Base-by-base conservation (phyloP, 768 basidiomycete genomes). In the Tricholoma bakamatsutake region DNA sequence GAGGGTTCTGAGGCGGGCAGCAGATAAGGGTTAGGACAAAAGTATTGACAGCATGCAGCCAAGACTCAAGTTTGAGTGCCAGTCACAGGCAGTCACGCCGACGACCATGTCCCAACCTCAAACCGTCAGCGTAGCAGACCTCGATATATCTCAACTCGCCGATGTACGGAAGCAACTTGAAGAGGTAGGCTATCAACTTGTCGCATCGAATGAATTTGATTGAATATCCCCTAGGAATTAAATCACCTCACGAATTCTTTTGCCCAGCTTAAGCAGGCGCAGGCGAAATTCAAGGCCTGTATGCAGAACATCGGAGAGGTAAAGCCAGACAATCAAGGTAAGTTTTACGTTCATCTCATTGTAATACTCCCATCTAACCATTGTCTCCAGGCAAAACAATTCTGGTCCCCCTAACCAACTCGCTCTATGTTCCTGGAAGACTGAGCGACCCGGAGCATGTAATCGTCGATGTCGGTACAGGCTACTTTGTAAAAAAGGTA, bases 401-500 rank as follows among this genome's bases (percentile, higher is more conserved):
- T 58, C 78, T 98, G 12, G 91, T 98, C 9, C 96, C 97, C 5
- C 71, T 98, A 53, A 98, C 94, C 13, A 92, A 90, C 69, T 98
- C 95, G 0, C 80, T 99, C 2, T 98, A 98, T 66, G 89, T 98
- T 24, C 94, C 96, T 2, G 97, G 95, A 17, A 93, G 86, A 71
- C 77, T 98, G 47, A 78, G 76, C 40, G 89, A 97, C 65, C 70
- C 82, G 0, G 88, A 93, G 45, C 81, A 92, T 62, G 95, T 99
- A 47, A 86, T 98, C 59, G 83, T 98, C 37, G 97, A 99, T 67
- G 80, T 98, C 27, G 97, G 97, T 1, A 98, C 96, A 0, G 96
- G 97, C 0, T 99, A 98, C 71, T 98, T 87, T 62, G 90, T 98
- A 15, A 85, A 91, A 72, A 99, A 98, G 81, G 97, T 92, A 47